Conservation (phyloP, 176 grass and related monocot species). For the Carex scoparia region DNA sequence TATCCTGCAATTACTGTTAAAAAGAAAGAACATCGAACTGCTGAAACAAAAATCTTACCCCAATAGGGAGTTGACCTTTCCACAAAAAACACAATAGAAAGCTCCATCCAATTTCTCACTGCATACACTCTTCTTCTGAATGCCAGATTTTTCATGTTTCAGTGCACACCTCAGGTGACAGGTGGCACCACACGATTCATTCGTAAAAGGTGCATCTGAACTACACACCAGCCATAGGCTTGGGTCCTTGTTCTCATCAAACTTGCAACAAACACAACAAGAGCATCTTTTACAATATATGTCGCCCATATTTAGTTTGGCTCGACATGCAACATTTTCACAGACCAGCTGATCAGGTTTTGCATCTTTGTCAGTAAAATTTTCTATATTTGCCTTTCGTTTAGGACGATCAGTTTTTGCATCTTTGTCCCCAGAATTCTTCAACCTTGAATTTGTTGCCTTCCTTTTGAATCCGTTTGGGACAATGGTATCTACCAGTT, state of each 20-base stretch:
- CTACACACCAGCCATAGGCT: conserved; percentile 90
- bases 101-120: conserved; percentile 56
- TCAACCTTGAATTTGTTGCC: conserved; percentile 17
- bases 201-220: conserved; percentile 61
- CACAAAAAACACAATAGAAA: conserved; percentile 71
- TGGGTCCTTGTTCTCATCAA: conserved; percentile 96
- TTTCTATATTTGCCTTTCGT: conserved; percentile 11
- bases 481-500: conserved; percentile 24
- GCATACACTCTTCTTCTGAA: conserved; percentile 39
- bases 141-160: conserved; percentile 67
- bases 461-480: conserved; percentile 39
- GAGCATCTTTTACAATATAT: conserved; percentile 85
- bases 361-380: conserved; percentile 15
- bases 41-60: conserved; percentile 43
- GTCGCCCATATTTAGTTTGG: conserved; percentile 44
- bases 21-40: background rate
- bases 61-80: conserved; percentile 78
- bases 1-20: conserved; percentile 10
- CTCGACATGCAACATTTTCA: conserved; percentile 75
- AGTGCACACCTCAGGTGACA: conserved; percentile 85
- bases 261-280: conserved; percentile 79
- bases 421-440: conserved; percentile 13
- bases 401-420: conserved; percentile 8
- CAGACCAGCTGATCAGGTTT: conserved; percentile 44
- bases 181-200: conserved; percentile 62